Percentiles rank a stretch among this genome's conserved stretches.
Conservation (phyloP, 768 basidiomycete genomes). For the Leccinellum luteum region DNA sequence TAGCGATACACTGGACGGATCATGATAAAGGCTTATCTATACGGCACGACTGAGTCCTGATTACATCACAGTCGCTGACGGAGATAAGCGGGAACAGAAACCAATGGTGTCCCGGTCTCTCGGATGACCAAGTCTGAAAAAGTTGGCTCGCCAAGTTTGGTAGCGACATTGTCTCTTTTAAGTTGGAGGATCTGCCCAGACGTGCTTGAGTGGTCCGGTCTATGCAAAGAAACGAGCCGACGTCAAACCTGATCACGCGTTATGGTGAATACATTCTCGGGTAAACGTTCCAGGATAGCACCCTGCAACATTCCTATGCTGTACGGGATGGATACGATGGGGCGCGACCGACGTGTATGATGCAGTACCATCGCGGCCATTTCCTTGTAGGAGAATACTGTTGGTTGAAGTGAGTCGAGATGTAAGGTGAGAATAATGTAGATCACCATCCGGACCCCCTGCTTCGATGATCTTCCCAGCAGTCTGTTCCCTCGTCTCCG, state of each 20-base stretch:
- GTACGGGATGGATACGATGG: constrained; percentile 65
- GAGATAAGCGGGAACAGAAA: constrained; percentile 54
- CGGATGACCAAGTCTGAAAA: constrained; percentile 38
- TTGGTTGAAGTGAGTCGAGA: constrained; percentile 29
- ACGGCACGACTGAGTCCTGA: too few species aligned
- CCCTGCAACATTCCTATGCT: constrained; percentile 64
- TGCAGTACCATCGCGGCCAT: constrained; percentile 63
- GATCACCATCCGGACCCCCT: constrained; percentile 49
- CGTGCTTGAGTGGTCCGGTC: not conserved
- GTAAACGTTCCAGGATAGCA: constrained; percentile 59
- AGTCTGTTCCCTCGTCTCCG: constrained; percentile 33
- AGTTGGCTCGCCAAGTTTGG: constrained; percentile 25
- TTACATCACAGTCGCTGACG: not conserved
- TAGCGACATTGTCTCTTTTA: constrained; percentile 55
- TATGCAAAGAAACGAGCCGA: not conserved
- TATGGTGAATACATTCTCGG: constrained; percentile 62
- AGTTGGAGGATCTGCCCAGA: constrained; percentile 58
- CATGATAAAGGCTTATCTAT: too few species aligned
- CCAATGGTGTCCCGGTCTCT: constrained; percentile 39
- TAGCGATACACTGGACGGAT: too few species aligned
- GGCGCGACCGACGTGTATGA: constrained; percentile 50
- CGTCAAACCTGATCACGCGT: constrained; percentile 61
- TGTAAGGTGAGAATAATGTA: constrained; percentile 21
- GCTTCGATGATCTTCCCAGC: constrained; percentile 47
- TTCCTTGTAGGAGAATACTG: constrained; percentile 67